These are phyloP conservation scores for Huntiella omanensis DNA, from an alignment of 2,329 filamentous ascomycete species.

Conservation along the genomic window DNA sequence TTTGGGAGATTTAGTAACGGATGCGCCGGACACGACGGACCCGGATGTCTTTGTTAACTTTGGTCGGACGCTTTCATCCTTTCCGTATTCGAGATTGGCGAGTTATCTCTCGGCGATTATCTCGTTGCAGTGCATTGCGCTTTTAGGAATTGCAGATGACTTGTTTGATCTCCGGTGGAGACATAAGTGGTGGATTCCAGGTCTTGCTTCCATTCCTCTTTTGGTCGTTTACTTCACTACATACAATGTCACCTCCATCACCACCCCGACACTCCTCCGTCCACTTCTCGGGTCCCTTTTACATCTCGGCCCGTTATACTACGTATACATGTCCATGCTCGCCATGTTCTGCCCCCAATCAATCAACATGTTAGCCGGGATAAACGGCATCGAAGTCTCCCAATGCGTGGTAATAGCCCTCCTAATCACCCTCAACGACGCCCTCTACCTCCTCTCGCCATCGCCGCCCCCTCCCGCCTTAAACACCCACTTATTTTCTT, in stretches of 20 bases:
- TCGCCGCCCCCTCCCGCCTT: slow-evolving; percentile 75
- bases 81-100: slow-evolving; percentile 91
- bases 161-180: slow-evolving; percentile 97
- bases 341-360: slow-evolving; percentile 97
- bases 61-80: slow-evolving; percentile 72
- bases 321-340: slow-evolving; percentile 88
- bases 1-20: slow-evolving; percentile 93
- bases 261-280: slow-evolving; percentile 71
- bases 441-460: slow-evolving; percentile 64
- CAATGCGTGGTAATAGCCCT: slow-evolving; percentile 82
- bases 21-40: slow-evolving; percentile 34
- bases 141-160: slow-evolving; percentile 88
- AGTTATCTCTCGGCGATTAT: slow-evolving; percentile 90
- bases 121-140: slow-evolving; percentile 73
- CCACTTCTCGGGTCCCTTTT: slow-evolving; percentile 70
- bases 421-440: slow-evolving; percentile 71
- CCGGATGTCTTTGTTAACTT: slow-evolving; percentile 41
- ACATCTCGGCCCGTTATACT: slow-evolving; percentile 70
- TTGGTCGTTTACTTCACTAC: slow-evolving; percentile 96
- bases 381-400: slow-evolving; percentile 92
- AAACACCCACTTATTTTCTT: slow-evolving; percentile 87
- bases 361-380: slow-evolving; percentile 99
- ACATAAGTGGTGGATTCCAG: slow-evolving; percentile 96
- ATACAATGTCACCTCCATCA: slow-evolving; percentile 90
- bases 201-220: slow-evolving; percentile 79